phyloP scores from a whole-genome alignment of 2,329 filamentous ascomycete genomes.

The Emergomyces africanus region DNA sequence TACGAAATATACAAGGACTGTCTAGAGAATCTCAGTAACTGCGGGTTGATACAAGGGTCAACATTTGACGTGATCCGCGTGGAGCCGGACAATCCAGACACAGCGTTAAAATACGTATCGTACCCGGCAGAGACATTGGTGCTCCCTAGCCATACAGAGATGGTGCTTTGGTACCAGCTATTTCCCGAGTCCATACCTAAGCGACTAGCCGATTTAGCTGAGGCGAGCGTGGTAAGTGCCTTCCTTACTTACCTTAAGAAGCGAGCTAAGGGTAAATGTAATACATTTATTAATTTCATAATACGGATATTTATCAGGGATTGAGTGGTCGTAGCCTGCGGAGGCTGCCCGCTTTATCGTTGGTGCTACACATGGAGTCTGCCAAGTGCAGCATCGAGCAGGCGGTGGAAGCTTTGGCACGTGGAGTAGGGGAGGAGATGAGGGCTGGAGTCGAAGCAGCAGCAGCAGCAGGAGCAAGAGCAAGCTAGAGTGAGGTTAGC shows the following conservation, averaged over 20 bases:
- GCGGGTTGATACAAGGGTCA: constrained; percentile 21
- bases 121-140: constrained; percentile 11
- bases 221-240: constrained; percentile 17
- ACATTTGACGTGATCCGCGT: constrained; percentile 17
- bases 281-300: not conserved
- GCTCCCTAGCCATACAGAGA: constrained; percentile 19
- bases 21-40: constrained; percentile 32
- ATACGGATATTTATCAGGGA: constrained; percentile 13
- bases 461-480: not conserved
- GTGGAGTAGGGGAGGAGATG: constrained; percentile 23
- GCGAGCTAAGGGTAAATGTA: constrained; percentile 5
- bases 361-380: constrained; percentile 28
- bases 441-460: constrained; percentile 12
- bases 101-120: constrained; percentile 19
- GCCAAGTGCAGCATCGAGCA: constrained; percentile 23
- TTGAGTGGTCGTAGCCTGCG: constrained; percentile 32
- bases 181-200: constrained; percentile 18
- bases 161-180: constrained; percentile 18
- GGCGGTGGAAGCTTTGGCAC: constrained; percentile 26
- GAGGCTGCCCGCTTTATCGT: constrained; percentile 28
- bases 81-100: constrained; percentile 14
- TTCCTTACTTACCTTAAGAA: constrained; percentile 8
- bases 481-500: not conserved
- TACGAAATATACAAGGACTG: constrained; percentile 39
- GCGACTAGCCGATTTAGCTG: constrained; percentile 18